A percentile compares a stretch with the other conserved stretches of the same genome.
phyloP scores from a whole-genome alignment of 108 stramenopile genomes.

The Schizochytrium sp. region DNA sequence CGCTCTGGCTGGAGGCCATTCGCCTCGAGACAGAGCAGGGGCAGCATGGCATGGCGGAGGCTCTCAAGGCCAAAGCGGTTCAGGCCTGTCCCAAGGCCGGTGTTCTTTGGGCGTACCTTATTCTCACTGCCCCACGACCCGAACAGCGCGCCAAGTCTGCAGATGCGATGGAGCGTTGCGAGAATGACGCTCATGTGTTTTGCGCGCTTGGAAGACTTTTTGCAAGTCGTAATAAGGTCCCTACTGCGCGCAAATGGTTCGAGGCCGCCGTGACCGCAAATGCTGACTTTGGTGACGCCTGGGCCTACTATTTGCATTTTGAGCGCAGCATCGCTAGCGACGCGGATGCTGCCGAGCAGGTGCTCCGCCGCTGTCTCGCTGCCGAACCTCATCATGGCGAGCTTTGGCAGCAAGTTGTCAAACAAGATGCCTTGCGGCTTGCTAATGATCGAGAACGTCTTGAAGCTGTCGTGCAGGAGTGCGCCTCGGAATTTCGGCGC shows the following conservation, averaged over 20 bases:
- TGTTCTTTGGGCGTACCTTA: constrained; percentile 74
- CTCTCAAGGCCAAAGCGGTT: constrained; percentile 81
- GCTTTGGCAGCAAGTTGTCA: background rate
- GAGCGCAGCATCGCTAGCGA: background rate
- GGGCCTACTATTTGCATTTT: background rate
- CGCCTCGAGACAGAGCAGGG: constrained; percentile 76
- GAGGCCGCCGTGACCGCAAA: background rate
- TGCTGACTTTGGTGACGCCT: background rate
- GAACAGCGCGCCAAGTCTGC: constrained; percentile 41
- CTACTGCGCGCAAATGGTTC: background rate
- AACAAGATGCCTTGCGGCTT: background rate
- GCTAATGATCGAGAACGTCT: background rate
- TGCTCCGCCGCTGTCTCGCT: background rate
- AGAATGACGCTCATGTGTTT: background rate
- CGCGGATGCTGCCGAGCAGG: background rate
- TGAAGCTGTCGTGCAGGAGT: background rate
- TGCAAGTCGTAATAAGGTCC: background rate
- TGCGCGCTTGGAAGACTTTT: background rate
- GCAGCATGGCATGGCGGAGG: constrained; percentile 69
- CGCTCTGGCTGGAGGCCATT: constrained; percentile 81
- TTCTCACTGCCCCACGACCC: constrained; percentile 67
- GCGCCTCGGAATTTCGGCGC: no score
- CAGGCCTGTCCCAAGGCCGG: constrained; percentile 88
- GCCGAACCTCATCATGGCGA: background rate
- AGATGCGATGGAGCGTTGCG: background rate